Evolutionary conservation across 1,284 basidiomycete genomes (phyloP), one percentile per base, ranked within the genome.

Genomic region (Melanopsichium pennsylvanicum): DNA sequence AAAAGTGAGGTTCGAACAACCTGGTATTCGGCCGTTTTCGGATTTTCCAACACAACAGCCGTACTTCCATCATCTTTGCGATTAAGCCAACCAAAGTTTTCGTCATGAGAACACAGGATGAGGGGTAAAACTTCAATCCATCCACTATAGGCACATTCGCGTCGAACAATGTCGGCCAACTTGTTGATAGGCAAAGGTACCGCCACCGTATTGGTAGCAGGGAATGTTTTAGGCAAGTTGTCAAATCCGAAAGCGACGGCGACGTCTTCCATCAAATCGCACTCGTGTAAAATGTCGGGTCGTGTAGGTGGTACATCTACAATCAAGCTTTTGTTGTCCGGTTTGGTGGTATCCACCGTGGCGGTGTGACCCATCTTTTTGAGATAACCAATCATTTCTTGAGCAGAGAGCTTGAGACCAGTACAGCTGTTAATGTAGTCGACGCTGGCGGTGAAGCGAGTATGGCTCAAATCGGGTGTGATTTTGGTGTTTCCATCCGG

Each of bases 201-300:
- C 16, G 92, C 95, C 29, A 98, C 92, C 3, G 96, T 97, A 79
- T 90, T 95, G n/a, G 93, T 96, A 2, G 87, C 83, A 0, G 96
- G 95, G 87, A 97, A 93, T 11, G 88, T 88, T 72, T 90, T 87
- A 2, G 92, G 92, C 37, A 99, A 85, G 78, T 95, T 95, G 84
- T 99, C 97, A 85, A 94, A 98, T 1, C 96, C 96, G 79, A 94
- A 97, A 0, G 93, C 95, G 66, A 99, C 93, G 5, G 96, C 96
- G 1, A 90, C 92, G 74, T 99, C 95, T 81, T 99, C 95, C 89
- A 99, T 92, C 75, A 98, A 87, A 82, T 99, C 95, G 78, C 94
- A 97, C 82, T 97, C 93, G 81, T 98, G 96, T 57, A 99, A 84
- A 69, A 99, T 96, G 80, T 99, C 95, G 1, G 96, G 93, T 38